Percentiles rank a stretch among this genome's conserved stretches.
phyloP scores from a whole-genome alignment of 306 rosid species.

The Quillaja saponaria region DNA sequence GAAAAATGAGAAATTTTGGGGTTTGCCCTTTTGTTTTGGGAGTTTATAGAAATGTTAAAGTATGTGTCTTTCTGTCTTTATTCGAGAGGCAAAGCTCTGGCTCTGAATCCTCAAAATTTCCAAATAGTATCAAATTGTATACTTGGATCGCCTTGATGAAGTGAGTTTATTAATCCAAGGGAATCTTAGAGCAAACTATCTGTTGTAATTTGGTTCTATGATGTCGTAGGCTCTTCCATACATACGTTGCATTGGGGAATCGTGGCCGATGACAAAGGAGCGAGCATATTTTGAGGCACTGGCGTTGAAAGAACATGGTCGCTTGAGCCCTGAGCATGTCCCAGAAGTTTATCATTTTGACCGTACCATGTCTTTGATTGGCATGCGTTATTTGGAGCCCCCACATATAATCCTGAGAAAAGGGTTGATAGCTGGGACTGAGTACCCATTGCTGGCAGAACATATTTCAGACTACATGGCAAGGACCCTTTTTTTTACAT shows the following conservation, averaged over 20 bases:
- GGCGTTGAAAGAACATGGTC: constrained; percentile 47
- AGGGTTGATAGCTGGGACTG: constrained; percentile 81
- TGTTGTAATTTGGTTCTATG: not conserved
- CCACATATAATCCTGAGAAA: constrained; percentile 88
- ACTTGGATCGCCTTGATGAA: not conserved
- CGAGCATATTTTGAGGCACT: constrained; percentile 82
- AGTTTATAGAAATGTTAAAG: not conserved
- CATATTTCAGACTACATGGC: constrained; percentile 83
- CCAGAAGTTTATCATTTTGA: constrained; percentile 88
- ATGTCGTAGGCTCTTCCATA: constrained; percentile 74
- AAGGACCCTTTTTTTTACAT: constrained; percentile 72
- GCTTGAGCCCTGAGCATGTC: constrained; percentile 60
- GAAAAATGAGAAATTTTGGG: constrained; percentile 13
- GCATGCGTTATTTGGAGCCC: constrained; percentile 86
- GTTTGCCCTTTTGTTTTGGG: not conserved
- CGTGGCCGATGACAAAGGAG: constrained; percentile 96
- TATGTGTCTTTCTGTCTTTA: not conserved
- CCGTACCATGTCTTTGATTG: constrained; percentile 80
- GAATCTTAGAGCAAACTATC: no score
- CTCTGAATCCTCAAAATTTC: not conserved
- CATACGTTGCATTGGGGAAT: constrained; percentile 82
- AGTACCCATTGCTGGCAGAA: constrained; percentile 71
- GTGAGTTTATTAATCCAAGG: not conserved
- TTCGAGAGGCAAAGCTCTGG: not conserved
- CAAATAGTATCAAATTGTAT: not conserved